Conservation (phyloP, 2,329 filamentous ascomycete genomes). For the Lecanoromycetidae sp. region DNA sequence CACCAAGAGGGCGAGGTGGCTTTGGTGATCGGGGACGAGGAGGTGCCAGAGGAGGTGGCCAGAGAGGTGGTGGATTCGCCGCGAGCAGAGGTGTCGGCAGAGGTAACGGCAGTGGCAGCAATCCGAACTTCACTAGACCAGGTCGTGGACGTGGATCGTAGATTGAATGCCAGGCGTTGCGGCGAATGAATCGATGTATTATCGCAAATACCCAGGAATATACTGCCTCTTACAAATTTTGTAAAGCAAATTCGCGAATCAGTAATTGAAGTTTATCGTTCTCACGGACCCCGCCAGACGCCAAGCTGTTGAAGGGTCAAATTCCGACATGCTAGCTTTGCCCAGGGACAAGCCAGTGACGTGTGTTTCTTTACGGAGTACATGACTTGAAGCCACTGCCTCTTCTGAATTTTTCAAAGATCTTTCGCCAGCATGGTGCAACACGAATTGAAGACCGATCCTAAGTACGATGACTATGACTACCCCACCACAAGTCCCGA, state of each 20-base stretch:
- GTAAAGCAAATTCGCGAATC: not conserved
- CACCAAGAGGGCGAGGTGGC: constrained; percentile 43
- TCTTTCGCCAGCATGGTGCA: constrained; percentile 16
- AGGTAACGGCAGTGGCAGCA: constrained; percentile 37
- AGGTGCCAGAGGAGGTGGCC: constrained; percentile 25
- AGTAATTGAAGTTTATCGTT: not conserved
- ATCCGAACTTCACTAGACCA: constrained; percentile 17
- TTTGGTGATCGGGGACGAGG: constrained; percentile 31
- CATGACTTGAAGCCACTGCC: not conserved
- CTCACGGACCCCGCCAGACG: not conserved
- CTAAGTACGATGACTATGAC: constrained; percentile 95
- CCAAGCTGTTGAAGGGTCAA: not conserved
- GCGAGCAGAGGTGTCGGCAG: constrained; percentile 29
- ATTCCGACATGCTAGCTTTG: constrained; percentile 1
- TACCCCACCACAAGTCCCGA: constrained; percentile 69
- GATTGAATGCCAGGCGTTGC: constrained; percentile 7
- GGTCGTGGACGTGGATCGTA: constrained; percentile 18
- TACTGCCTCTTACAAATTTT: not conserved
- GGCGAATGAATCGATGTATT: constrained; percentile 1
- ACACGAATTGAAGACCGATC: constrained; percentile 47
- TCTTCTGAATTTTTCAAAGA: not conserved
- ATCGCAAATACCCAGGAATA: constrained; percentile 2
- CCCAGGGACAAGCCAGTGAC: not conserved
- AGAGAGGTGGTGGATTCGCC: constrained; percentile 34
- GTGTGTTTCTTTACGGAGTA: not conserved